These are phyloP conservation scores for Suhomyces prunicola DNA, from an alignment of 805 yeast genomes.

Conservation along the genomic window DNA sequence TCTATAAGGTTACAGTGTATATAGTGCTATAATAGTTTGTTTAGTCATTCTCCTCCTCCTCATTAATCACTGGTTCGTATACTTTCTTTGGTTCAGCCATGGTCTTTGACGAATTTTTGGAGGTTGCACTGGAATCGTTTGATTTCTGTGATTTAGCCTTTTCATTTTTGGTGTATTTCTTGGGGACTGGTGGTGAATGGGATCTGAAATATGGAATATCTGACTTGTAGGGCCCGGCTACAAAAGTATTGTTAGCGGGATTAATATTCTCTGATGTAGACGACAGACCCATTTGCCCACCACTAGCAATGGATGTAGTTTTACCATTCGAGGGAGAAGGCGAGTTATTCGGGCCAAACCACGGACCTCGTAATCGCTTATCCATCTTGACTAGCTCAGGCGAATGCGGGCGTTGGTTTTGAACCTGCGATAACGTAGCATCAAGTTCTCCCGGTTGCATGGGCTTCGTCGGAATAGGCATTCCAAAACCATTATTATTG, in stretches of 20 bases:
- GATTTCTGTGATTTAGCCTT: conserved; percentile 10
- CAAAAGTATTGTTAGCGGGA: not conserved
- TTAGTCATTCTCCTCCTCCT: conserved; percentile 13
- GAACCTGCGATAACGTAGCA: conserved; percentile 3
- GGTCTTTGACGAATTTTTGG: not conserved
- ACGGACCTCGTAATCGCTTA: conserved; percentile 7
- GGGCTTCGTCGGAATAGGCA: conserved; percentile 9
- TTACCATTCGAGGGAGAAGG: not conserved
- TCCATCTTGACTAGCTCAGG: conserved; percentile 11
- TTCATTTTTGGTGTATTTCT: conserved; percentile 14
- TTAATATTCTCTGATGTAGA: not conserved
- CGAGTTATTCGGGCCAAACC: not conserved
- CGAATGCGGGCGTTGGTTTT: conserved; percentile 6
- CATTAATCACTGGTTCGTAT: conserved; percentile 15
- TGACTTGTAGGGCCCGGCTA: conserved; percentile 2
- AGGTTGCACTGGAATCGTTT: conserved; percentile 2
- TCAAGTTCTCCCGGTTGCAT: conserved; percentile 5
- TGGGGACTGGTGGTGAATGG: conserved; percentile 26
- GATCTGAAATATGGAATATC: conserved; percentile 13
- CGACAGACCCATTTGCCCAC: not conserved
- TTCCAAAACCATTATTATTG: conserved; percentile 7
- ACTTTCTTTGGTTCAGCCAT: conserved; percentile 3
- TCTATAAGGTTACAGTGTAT: not conserved
- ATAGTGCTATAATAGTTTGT: not conserved
- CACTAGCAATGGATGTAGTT: not conserved